Base-by-base conservation (phyloP, 352 stramenopile species). In the Globisporangium acanthophoron region DNA sequence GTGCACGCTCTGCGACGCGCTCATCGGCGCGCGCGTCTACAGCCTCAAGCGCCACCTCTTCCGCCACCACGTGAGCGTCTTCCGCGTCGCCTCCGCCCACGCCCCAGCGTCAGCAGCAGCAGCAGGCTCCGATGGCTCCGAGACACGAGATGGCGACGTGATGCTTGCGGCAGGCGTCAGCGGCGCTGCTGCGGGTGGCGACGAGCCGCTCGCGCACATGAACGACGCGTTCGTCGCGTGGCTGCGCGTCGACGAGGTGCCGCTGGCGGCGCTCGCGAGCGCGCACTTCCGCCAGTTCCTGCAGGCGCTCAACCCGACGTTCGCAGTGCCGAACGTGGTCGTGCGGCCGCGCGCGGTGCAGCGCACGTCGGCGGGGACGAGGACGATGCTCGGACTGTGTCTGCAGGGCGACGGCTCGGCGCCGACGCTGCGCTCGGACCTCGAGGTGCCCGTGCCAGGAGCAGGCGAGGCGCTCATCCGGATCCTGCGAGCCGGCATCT, bases 401-500 rank as follows among this genome's bases (percentile, higher is more conserved):
- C 62, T 90, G 41, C 66, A 74, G 64, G 70, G 66, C 55, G 64
- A 69, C 49, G 54, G 62, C 18, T 35, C 57, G 13, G 58, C 59
- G 2, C 61, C 67, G 29, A 51, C 64, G 40, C 49, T 87, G 40
- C 52, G 67, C n/a, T 72, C 44, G 2, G 62, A 85, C 52, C 54
- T 83, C 15, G 39, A 62, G 35, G 57, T 77, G n/a, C 80, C 80
- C 2, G 66, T 54, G 11, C 72, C 78, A 52, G 55, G 20, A 3
- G 45, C 57, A 1, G 49, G 70, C 20, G 81, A 89, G 56, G 80
- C 76, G 11, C 67, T 90, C 24, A 69, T 92, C 43, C 70, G 76
- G 29, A 74, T 92, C 37, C 59, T 84, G 9, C 76, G 76, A 35
- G 78, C 80, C 40, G 82, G 82, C 13, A 83, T 92, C 57, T 92